Percentiles rank a stretch among this genome's conserved stretches.
These are phyloP conservation scores for Selaginella moellendorffii DNA, from an alignment of 75 land plant species.

Conservation along the genomic window DNA sequence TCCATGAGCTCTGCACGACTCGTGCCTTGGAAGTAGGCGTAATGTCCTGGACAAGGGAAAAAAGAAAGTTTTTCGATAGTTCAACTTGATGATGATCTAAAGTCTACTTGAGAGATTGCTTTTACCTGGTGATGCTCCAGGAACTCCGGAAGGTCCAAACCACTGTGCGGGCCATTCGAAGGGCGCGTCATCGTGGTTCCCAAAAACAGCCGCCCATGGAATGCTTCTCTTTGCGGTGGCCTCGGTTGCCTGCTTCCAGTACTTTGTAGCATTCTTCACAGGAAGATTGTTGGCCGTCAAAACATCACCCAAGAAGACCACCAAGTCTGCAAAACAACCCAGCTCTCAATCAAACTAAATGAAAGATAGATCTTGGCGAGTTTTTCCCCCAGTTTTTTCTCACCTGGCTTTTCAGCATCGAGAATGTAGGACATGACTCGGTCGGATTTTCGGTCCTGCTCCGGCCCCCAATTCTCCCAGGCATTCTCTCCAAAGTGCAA, in stretches of 20 bases:
- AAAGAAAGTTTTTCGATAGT: constrained; percentile 12
- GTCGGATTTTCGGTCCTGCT: constrained; percentile 51
- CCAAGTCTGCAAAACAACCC: constrained; percentile 50
- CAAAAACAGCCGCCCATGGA: constrained; percentile 83
- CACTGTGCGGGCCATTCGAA: constrained; percentile 78
- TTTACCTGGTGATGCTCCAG: constrained; percentile 19
- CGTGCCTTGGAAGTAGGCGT: constrained; percentile 42
- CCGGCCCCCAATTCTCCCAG: constrained; percentile 82
- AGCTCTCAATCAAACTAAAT: not conserved
- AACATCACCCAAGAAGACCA: constrained; percentile 75
- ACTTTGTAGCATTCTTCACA: constrained; percentile 50
- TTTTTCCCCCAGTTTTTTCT: too few species aligned
- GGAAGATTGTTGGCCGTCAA: constrained; percentile 78
- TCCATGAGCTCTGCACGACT: constrained; percentile 44
- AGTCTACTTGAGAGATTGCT: not conserved
- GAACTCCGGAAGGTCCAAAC: constrained; percentile 63
- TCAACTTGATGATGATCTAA: constrained; percentile 10
- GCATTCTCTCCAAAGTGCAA: constrained; percentile 83
- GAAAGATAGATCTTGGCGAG: too few species aligned
- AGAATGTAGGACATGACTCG: constrained; percentile 46
- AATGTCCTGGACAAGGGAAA: not conserved
- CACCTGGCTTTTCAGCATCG: constrained; percentile 44
- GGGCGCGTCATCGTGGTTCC: constrained; percentile 87
- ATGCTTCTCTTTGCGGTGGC: constrained; percentile 45
- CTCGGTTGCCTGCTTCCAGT: constrained; percentile 61